Evolutionary conservation across 106 monocot species (phyloP).

Genomic region (Allium fistulosum): DNA sequence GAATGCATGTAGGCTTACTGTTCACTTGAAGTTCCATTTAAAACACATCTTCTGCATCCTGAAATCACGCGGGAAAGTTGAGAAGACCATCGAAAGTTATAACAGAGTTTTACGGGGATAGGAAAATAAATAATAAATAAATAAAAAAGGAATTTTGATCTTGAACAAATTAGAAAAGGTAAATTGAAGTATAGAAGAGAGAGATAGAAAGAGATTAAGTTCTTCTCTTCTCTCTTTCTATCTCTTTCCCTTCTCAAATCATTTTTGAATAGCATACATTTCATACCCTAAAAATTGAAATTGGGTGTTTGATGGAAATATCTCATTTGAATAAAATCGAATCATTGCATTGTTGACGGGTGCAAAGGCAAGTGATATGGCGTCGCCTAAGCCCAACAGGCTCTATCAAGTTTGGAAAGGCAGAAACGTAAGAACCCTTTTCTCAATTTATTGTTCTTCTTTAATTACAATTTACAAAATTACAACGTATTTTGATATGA

Average conservation of each 20-base stretch:
- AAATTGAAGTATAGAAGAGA: not conserved
- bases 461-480: not conserved
- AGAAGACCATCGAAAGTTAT: not conserved
- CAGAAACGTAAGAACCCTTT: slow-evolving; percentile 46
- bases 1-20: no score
- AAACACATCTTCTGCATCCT: not conserved
- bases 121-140: not conserved
- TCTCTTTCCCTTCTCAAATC: slow-evolving; percentile 6
- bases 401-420: slow-evolving; percentile 69
- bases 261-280: not conserved
- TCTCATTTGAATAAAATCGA: no score
- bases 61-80: slow-evolving; percentile 1
- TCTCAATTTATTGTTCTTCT: not conserved
- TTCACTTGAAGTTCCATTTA: not conserved
- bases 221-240: not conserved
- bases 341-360: not conserved
- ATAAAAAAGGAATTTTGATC: not conserved
- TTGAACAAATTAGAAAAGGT: not conserved
- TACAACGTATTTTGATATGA: not conserved
- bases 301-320: not conserved
- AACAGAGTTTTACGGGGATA: not conserved
- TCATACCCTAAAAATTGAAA: not conserved
- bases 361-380: not conserved
- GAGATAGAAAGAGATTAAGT: slow-evolving; percentile 1
- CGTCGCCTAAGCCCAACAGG: slow-evolving; percentile 18